Conservation (phyloP, 768 basidiomycete genomes). For the Russula ochroleuca region DNA sequence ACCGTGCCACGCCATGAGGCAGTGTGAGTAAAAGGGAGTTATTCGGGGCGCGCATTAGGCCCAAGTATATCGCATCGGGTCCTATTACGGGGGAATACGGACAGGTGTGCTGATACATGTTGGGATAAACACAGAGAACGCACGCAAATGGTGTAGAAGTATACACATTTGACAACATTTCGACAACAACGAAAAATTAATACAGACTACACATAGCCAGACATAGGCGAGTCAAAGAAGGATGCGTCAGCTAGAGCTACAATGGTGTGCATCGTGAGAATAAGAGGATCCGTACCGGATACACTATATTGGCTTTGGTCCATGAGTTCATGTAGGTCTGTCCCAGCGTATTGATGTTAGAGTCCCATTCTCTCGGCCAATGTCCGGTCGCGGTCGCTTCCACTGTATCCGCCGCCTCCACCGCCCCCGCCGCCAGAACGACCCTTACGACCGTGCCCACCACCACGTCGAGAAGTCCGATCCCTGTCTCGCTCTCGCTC, state of each 20-base stretch:
- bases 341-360: conserved; percentile 35
- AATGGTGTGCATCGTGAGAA: conserved; percentile 25
- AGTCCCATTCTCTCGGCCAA: conserved; percentile 83
- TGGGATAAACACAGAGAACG: conserved; percentile 10
- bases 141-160: conserved; percentile 17
- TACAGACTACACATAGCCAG: conserved; percentile 34
- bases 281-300: conserved; percentile 36
- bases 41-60: not conserved
- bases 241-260: conserved; percentile 35
- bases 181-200: conserved; percentile 33
- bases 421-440: conserved; percentile 35
- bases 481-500: conserved; percentile 27
- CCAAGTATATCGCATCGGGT: not conserved
- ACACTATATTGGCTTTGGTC: conserved; percentile 32
- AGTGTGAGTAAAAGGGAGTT: not conserved
- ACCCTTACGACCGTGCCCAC: conserved; percentile 31
- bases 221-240: conserved; percentile 22
- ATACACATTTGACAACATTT: conserved; percentile 33
- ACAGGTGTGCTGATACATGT: not conserved
- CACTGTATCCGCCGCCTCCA: conserved; percentile 33
- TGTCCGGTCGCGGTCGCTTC: conserved; percentile 54
- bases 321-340: conserved; percentile 27
- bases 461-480: conserved; percentile 24
- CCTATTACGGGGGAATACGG: not conserved
- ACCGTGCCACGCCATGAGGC: conserved; percentile 3